Evolutionary conservation across 768 basidiomycete genomes (phyloP), one percentile per base, ranked within the genome.

Genomic region (Kwoniella sp.): DNA sequence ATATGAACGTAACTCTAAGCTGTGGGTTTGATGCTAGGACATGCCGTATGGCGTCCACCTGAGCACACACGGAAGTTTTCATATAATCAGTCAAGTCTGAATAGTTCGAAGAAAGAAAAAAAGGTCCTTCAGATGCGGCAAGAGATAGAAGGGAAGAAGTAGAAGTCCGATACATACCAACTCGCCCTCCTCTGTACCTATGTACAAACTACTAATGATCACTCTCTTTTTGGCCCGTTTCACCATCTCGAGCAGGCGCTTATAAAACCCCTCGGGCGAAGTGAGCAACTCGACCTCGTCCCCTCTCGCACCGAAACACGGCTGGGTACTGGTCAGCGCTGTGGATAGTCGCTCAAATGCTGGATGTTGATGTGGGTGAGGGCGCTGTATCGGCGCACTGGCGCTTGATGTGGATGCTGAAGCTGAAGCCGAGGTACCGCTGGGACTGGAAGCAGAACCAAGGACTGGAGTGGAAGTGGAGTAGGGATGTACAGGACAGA

Each of bases 221-320:
- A 99, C 86, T 60, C 93, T 86, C 54, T 82, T 80, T 60, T 86
- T 85, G 0, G 95, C 95, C n/a, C 85, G 83, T 48, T 82, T 81
- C 56, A 98, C 87, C 84, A 91, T 88, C 63, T 85, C 88, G 68
- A 89, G 67, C 25, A 92, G 71, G 0, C 54, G 65, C 4, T 70
- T 24, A 73, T 88, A 85, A 70, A 91, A 92, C 26, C 86, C 81
- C 13, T 80, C 68, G 0, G 90, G 90, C 40, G 83, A 80, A 25
- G 79, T 78, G 60, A 90, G 80, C 1, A 91, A 82, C 12, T 80
- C 80, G 26, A 91, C 81, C 55, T 84, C 81, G 30, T 82, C 78
- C 24, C 79, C 80, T 54, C 79, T 59, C 2, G 76, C 72, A 10
- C 72, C 73, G 53, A 81, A 81, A 56, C 78, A 76, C 22, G 80